These are phyloP conservation scores for Thermothelomyces thermophilus DNA, from an alignment of 2,329 filamentous ascomycete species.

Conservation along the genomic window DNA sequence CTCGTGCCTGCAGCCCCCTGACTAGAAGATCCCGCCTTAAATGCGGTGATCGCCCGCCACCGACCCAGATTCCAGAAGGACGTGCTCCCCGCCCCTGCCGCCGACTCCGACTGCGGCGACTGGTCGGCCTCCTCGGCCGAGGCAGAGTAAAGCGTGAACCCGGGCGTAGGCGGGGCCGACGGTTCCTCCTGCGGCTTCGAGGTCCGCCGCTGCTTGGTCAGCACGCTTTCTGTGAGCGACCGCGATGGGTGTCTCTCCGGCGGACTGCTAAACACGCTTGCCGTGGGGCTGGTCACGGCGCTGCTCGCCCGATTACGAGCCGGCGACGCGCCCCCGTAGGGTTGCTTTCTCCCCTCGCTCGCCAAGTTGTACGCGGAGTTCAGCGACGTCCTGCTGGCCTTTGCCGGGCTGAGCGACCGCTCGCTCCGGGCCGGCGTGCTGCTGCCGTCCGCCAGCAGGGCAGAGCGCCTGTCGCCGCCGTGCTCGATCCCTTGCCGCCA, in stretches of 20 bases:
- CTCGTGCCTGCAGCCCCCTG: constrained; percentile 18
- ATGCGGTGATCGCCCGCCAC: constrained; percentile 41
- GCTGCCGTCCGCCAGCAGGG: constrained; percentile 29
- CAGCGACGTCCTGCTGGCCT: constrained; percentile 34
- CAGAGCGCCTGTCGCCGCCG: constrained; percentile 31
- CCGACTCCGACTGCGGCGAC: neutral
- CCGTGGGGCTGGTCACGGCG: constrained; percentile 34
- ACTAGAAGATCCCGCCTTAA: constrained; percentile 19
- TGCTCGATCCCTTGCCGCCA: constrained; percentile 68
- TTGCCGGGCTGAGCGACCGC: constrained; percentile 50
- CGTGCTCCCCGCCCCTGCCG: constrained; percentile 14
- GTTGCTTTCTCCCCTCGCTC: constrained; percentile 41
- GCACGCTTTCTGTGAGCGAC: constrained; percentile 9
- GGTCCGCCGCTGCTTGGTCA: constrained; percentile 13
- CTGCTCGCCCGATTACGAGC: constrained; percentile 10
- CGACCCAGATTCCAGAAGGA: constrained; percentile 53
- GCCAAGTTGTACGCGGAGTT: constrained; percentile 35
- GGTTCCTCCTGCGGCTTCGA: constrained; percentile 23
- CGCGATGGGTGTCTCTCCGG: constrained; percentile 9
- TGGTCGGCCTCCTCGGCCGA: constrained; percentile 36
- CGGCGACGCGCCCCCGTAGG: constrained; percentile 32
- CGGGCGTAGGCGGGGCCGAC: constrained; percentile 45
- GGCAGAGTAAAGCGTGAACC: constrained; percentile 44
- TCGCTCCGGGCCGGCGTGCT: constrained; percentile 41
- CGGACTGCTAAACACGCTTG: constrained; percentile 27